These are phyloP conservation scores for Aspergillus carlsbadensis DNA, from an alignment of 495 filamentous ascomycete genomes.

Conservation along the genomic window DNA sequence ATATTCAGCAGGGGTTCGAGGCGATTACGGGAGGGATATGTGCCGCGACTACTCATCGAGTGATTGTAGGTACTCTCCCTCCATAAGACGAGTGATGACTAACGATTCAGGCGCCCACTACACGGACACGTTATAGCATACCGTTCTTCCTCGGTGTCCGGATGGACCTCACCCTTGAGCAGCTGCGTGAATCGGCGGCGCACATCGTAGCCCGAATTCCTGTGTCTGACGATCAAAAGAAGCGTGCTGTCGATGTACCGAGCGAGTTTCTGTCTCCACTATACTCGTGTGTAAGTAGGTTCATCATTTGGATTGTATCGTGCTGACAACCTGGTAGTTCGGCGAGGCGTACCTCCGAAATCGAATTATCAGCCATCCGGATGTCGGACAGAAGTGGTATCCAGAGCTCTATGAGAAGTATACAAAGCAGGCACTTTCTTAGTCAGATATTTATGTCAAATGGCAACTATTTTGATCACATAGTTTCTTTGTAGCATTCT, in stretches of 20 bases:
- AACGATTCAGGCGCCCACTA: slow-evolving; percentile 31
- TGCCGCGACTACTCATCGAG: slow-evolving; percentile 80
- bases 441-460: too few relatives aligned
- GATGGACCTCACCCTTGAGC: slow-evolving; percentile 72
- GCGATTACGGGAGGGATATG: slow-evolving; percentile 88
- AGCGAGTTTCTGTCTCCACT: slow-evolving; percentile 44
- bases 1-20: slow-evolving; percentile 82
- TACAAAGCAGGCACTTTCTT: slow-evolving; percentile 16
- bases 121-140: slow-evolving; percentile 66
- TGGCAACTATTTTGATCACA: too few relatives aligned
- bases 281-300: slow-evolving; percentile 38
- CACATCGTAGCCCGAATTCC: slow-evolving; percentile 41
- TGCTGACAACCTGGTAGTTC: slow-evolving; percentile 28
- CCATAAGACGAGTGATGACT: not conserved
- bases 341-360: slow-evolving; percentile 62
- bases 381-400: slow-evolving; percentile 87
- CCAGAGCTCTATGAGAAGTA: slow-evolving; percentile 62
- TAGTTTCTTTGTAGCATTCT: too few relatives aligned
- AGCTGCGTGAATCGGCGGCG: slow-evolving; percentile 34
- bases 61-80: slow-evolving; percentile 42
- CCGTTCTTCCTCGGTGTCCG: slow-evolving; percentile 91
- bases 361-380: slow-evolving; percentile 84
- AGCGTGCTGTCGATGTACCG: slow-evolving; percentile 39
- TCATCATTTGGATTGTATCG: not conserved
- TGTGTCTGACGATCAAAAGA: slow-evolving; percentile 34